These are phyloP conservation scores for Chrysoporthe puriensis DNA, from an alignment of 2,329 filamentous ascomycete species.

Conservation along the genomic window DNA sequence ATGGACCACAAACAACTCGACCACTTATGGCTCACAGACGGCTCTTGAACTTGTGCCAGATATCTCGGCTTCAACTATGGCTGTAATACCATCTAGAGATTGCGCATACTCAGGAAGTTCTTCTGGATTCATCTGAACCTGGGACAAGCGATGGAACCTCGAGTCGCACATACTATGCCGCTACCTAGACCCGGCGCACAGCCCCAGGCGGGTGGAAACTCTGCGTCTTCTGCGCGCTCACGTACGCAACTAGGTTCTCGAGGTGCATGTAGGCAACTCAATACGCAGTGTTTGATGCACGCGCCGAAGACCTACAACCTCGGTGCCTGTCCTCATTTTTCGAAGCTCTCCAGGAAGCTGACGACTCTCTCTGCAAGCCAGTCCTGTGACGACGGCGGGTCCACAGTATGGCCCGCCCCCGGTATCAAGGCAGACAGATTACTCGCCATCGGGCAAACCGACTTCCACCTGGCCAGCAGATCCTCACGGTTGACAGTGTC, in stretches of 20 bases:
- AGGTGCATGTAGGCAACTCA: background rate
- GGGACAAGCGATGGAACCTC: background rate
- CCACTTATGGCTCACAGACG: background rate
- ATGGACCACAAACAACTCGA: background rate
- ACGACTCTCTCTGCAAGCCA: slow-evolving; percentile 55
- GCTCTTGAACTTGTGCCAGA: background rate
- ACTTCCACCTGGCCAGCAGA: slow-evolving; percentile 61
- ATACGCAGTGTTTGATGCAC: background rate
- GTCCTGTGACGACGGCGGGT: slow-evolving; percentile 47
- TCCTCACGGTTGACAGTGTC: slow-evolving; percentile 57
- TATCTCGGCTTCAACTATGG: no score
- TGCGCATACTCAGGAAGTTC: background rate
- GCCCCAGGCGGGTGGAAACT: slow-evolving; percentile 1
- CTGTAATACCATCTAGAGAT: no score
- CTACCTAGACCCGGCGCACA: background rate
- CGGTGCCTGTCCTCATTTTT: slow-evolving; percentile 8
- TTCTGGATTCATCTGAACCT: background rate
- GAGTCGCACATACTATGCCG: no score
- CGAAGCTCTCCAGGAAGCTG: slow-evolving; percentile 46
- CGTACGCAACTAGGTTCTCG: background rate
- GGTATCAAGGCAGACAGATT: slow-evolving; percentile 57
- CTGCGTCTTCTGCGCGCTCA: background rate
- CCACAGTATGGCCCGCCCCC: slow-evolving; percentile 55
- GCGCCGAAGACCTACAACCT: background rate
- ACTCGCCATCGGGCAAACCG: slow-evolving; percentile 50